Evolutionary conservation across 1,284 basidiomycete species (phyloP).

Genomic region (Ustilago trichophora): DNA sequence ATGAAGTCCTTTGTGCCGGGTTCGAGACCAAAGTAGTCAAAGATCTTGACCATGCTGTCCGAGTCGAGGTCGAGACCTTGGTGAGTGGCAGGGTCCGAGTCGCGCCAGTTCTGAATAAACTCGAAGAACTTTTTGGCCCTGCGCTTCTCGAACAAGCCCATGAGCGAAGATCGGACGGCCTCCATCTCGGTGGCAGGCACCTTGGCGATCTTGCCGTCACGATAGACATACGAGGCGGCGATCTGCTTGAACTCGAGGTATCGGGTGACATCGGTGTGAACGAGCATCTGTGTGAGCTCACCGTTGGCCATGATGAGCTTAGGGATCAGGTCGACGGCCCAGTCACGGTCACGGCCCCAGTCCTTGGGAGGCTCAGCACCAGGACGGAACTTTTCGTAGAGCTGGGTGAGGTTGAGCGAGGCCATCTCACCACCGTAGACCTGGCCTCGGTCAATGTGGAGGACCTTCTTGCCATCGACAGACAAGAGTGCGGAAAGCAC

Average conservation of each 20-base stretch:
- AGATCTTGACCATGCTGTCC: conserved; percentile 71
- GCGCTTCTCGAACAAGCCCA: conserved; percentile 98
- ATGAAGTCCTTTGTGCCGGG: conserved; percentile 98
- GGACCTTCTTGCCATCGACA: conserved; percentile 98
- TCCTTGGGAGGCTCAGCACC: conserved; percentile 70
- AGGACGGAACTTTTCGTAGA: conserved; percentile 92
- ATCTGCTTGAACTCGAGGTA: conserved; percentile 99
- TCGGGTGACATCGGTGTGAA: conserved; percentile 97
- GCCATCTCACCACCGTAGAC: conserved; percentile 99
- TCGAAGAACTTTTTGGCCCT: conserved; percentile 99
- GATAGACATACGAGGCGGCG: conserved; percentile 95
- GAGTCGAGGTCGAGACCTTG: conserved; percentile 71
- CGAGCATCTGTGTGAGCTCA: conserved; percentile 96
- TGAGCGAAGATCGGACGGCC: conserved; percentile 90
- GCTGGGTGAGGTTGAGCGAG: conserved; percentile 95
- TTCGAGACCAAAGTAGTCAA: conserved; percentile 96
- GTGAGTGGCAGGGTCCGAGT: conserved; percentile 91
- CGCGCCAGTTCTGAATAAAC: conserved; percentile 94
- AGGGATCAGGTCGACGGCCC: conserved; percentile 65
- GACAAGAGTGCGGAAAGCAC: conserved; percentile 87
- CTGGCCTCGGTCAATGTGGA: conserved; percentile 98
- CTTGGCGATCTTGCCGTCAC: conserved; percentile 96
- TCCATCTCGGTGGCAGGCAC: conserved; percentile 98
- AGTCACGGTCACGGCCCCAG: conserved; percentile 66
- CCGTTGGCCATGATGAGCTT: conserved; percentile 90